phyloP scores from a whole-genome alignment of 1,139 yeast genomes.

The Diutina siamensis region DNA sequence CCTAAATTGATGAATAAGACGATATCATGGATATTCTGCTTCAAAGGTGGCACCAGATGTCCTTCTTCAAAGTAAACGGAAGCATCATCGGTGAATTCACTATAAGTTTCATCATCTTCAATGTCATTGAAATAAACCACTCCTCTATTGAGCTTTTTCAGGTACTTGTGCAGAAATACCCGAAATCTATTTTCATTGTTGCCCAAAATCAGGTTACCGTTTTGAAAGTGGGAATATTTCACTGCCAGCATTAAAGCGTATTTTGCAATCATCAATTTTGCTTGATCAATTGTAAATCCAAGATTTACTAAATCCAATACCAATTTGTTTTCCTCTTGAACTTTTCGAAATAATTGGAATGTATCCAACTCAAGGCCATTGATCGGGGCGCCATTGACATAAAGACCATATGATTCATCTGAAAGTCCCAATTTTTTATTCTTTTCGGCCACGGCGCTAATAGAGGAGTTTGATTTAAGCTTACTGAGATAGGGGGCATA shows the following conservation, averaged over 20 bases:
- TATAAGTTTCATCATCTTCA: constrained; percentile 49
- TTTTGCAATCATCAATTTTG: constrained; percentile 29
- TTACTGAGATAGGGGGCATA: constrained; percentile 22
- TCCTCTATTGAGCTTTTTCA: constrained; percentile 21
- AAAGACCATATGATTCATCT: constrained; percentile 38
- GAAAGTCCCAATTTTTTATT: constrained; percentile 20
- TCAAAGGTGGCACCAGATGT: constrained; percentile 38
- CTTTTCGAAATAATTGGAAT: constrained; percentile 23
- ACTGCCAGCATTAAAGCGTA: constrained; percentile 34
- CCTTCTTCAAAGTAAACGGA: constrained; percentile 18
- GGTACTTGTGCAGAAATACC: constrained; percentile 22
- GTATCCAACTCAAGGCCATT: constrained; percentile 33
- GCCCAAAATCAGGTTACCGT: constrained; percentile 24
- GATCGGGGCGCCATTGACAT: constrained; percentile 50
- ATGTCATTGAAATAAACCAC: constrained; percentile 72
- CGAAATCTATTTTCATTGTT: constrained; percentile 27
- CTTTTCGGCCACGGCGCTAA: constrained; percentile 18
- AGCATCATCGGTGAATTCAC: constrained; percentile 32
- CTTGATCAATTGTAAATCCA: constrained; percentile 25
- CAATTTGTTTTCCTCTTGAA: constrained; percentile 24
- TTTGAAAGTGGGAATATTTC: constrained; percentile 23
- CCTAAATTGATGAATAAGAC: constrained; percentile 62
- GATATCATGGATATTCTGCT: constrained; percentile 66
- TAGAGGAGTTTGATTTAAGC: constrained; percentile 13
- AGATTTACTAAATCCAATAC: constrained; percentile 19